Percentiles rank a stretch among this genome's conserved stretches.
These are phyloP conservation scores for Aspergillus homomorphus DNA, from an alignment of 495 filamentous ascomycete species.

Conservation along the genomic window DNA sequence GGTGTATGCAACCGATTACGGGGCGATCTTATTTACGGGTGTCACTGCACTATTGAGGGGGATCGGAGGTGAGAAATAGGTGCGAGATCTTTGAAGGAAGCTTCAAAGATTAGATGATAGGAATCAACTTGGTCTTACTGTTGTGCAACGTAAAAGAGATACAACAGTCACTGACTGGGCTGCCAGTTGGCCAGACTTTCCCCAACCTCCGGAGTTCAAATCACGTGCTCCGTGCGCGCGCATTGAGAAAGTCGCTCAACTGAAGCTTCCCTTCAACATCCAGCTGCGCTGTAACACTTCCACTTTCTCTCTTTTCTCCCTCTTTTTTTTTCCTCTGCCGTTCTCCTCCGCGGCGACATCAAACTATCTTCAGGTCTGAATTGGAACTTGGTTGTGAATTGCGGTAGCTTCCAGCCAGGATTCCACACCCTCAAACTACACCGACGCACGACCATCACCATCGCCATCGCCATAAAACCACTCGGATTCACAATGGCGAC, in stretches of 20 bases:
- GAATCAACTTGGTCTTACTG: background rate
- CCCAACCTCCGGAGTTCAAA: background rate
- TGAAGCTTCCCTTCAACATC: background rate
- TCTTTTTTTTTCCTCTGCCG: background rate
- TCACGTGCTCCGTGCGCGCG: background rate
- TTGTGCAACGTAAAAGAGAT: background rate
- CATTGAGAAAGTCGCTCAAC: background rate
- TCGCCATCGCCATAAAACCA: no score
- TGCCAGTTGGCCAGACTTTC: background rate
- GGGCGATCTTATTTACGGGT: conserved; percentile 46
- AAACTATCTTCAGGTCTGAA: background rate
- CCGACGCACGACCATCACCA: background rate
- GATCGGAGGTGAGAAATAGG: conserved; percentile 35
- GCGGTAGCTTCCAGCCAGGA: background rate
- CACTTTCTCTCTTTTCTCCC: background rate
- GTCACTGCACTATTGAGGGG: conserved; percentile 37
- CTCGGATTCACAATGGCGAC: conserved; percentile 16
- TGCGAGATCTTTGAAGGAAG: background rate
- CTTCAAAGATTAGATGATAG: background rate
- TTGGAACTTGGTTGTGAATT: background rate
- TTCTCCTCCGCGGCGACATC: no score
- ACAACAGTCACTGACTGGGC: background rate
- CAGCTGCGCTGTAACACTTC: background rate
- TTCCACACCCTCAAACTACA: background rate
- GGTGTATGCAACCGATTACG: conserved; percentile 41